These are phyloP conservation scores for Capronia americana DNA, from an alignment of 2,329 filamentous ascomycete species.

Conservation along the genomic window DNA sequence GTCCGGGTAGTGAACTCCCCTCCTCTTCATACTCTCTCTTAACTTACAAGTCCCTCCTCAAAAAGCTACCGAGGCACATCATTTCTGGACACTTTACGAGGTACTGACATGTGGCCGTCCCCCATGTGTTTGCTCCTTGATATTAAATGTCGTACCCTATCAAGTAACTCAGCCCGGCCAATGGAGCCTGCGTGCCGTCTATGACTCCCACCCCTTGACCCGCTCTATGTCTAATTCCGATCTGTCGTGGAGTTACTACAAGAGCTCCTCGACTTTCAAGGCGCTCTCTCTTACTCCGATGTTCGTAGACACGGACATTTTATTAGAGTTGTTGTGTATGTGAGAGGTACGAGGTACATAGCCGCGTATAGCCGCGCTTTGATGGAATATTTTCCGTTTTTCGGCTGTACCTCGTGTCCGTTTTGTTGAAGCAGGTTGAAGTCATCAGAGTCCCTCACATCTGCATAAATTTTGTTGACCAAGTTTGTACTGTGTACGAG, in stretches of 20 bases:
- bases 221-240: not conserved
- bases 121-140: not conserved
- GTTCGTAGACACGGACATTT: not conserved
- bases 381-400: not conserved
- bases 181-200: not conserved
- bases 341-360: too few species aligned
- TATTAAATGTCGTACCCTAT: not conserved
- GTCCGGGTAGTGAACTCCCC: not conserved
- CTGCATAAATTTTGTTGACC: too few species aligned
- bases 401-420: not conserved
- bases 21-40: too few species aligned
- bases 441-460: too few species aligned
- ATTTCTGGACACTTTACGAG: not conserved
- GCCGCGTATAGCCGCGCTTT: not conserved
- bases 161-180: not conserved
- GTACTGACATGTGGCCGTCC: not conserved
- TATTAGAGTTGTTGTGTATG: not conserved
- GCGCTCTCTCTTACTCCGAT: not conserved
- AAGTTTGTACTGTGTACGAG: too few species aligned
- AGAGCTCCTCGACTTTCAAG: not conserved
- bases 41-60: not conserved
- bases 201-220: not conserved
- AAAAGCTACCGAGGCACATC: not conserved
- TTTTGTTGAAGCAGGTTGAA: too few species aligned
- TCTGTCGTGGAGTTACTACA: not conserved